Evolutionary conservation across 441 rosid genomes (phyloP).

Genomic region (Populus hybrid): DNA sequence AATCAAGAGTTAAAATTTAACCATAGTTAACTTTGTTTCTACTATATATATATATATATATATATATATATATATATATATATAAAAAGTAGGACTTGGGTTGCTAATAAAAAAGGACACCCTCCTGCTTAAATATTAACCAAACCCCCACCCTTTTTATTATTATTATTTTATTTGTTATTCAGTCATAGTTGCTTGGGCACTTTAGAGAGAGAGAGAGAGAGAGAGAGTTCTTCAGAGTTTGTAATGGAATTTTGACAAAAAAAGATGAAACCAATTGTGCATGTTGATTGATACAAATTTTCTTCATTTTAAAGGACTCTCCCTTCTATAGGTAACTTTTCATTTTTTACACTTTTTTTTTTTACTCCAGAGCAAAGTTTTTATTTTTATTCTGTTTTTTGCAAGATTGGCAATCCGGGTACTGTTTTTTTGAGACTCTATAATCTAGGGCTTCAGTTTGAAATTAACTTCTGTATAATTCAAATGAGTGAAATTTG

Average conservation of each 20-base stretch:
- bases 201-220: background rate
- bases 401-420: background rate
- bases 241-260: conserved; percentile 30
- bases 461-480: conserved; percentile 13
- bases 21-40: background rate
- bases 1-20: conserved; percentile 13
- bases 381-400: background rate
- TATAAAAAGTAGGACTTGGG: conserved; percentile 3
- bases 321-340: conserved; percentile 28
- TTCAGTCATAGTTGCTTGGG: conserved; percentile 7
- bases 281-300: conserved; percentile 31
- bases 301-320: conserved; percentile 19
- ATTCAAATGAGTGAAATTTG: conserved; percentile 21
- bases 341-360: background rate
- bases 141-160: conserved; percentile 22
- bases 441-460: conserved; percentile 38
- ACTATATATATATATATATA: no score
- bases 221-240: conserved; percentile 20
- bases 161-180: background rate
- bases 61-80: no score
- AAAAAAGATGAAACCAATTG: conserved; percentile 26
- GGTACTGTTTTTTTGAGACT: conserved; percentile 4
- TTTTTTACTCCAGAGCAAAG: background rate
- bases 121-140: conserved; percentile 17
- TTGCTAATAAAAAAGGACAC: background rate